Conservation (phyloP, 305 asterid genomes). For the Solanum hybrid region DNA sequence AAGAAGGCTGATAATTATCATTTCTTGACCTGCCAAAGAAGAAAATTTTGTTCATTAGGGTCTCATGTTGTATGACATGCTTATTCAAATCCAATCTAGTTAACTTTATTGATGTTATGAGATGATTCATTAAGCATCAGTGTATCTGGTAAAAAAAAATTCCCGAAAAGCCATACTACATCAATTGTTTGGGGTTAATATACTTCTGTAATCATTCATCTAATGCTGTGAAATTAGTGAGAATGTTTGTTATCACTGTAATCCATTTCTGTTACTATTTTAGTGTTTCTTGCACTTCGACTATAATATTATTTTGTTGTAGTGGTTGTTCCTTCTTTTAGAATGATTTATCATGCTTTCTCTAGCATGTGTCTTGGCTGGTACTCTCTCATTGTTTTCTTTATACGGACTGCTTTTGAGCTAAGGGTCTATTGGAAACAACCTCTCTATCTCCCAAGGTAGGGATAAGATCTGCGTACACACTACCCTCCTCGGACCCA, state of each 20-base stretch:
- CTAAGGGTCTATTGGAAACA: not conserved
- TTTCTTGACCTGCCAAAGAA: conserved; percentile 6
- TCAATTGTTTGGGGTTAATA: not conserved
- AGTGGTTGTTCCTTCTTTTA: not conserved
- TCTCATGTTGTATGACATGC: not conserved
- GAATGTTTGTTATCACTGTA: not conserved
- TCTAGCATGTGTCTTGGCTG: not conserved
- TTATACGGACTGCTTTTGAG: not conserved
- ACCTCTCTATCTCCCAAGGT: not conserved
- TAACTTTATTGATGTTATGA: not conserved
- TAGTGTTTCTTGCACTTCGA: not conserved
- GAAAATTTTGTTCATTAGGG: not conserved
- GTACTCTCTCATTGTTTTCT: not conserved
- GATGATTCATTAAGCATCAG: not conserved
- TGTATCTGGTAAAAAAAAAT: not conserved
- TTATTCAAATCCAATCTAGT: not conserved
- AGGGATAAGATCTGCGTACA: not conserved
- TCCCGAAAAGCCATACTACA: not conserved
- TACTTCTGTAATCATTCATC: not conserved
- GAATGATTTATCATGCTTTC: not conserved
- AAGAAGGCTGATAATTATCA: not conserved
- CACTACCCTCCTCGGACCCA: not conserved
- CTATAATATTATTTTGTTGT: not conserved
- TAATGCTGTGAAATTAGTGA: not conserved
- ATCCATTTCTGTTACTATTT: not conserved